Conservation (phyloP, 805 yeast genomes). For the Jamesozyma gamospora region DNA sequence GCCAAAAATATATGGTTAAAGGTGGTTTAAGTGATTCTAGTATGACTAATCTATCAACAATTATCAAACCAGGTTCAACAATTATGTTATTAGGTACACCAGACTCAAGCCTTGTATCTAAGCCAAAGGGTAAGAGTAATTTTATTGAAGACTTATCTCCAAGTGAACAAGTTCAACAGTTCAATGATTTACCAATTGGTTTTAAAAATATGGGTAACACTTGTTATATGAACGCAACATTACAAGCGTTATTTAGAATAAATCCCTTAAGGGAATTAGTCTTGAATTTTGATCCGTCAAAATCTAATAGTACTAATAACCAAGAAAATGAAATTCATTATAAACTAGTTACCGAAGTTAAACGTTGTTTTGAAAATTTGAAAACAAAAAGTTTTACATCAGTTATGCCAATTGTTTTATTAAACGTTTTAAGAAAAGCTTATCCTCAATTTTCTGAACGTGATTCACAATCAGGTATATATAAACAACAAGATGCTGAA, state of each 20-base stretch:
- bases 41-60: conserved; percentile 30
- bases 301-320: conserved; percentile 36
- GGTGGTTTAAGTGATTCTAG: conserved; percentile 75
- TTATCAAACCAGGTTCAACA: conserved; percentile 56
- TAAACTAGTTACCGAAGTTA: conserved; percentile 40
- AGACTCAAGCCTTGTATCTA: conserved; percentile 44
- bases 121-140: conserved; percentile 44
- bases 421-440: conserved; percentile 51
- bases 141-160: conserved; percentile 62
- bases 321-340: conserved; percentile 28
- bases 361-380: conserved; percentile 34
- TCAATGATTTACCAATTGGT: conserved; percentile 67
- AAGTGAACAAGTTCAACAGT: conserved; percentile 26
- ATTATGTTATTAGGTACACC: conserved; percentile 92
- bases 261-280: conserved; percentile 60
- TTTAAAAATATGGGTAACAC: conserved; percentile 92
- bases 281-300: conserved; percentile 41
- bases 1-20: conserved; percentile 84
- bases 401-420: conserved; percentile 60
- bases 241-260: conserved; percentile 79
- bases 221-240: conserved; percentile 81
- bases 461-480: conserved; percentile 52
- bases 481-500: conserved; percentile 97
- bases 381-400: conserved; percentile 33
- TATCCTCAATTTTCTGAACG: conserved; percentile 89